Percentiles rank a stretch among this genome's conserved stretches.
Evolutionary conservation across 2,329 filamentous ascomycete species (phyloP).

Genomic region (Alternaria consortialis): DNA sequence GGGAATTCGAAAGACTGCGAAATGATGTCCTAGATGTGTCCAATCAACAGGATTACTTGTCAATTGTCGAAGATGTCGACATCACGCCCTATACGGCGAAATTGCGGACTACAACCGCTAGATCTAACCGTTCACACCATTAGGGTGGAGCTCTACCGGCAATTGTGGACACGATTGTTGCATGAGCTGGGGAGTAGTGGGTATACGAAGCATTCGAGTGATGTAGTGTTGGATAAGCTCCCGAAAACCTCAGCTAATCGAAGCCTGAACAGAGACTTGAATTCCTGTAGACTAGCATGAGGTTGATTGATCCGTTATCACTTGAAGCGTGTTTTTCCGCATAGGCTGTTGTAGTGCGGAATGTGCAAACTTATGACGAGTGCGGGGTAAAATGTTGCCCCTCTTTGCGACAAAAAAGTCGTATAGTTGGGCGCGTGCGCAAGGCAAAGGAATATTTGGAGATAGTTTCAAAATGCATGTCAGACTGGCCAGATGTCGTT

Average conservation of each 20-base stretch:
- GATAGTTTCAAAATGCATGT: neutral
- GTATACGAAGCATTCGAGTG: neutral
- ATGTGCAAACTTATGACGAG: slow-evolving; percentile 11
- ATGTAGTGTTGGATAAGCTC: neutral
- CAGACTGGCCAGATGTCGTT: neutral
- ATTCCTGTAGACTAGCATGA: neutral
- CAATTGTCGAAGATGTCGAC: slow-evolving; percentile 17
- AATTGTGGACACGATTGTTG: slow-evolving; percentile 10
- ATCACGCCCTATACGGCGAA: slow-evolving; percentile 22
- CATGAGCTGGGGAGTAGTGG: slow-evolving; percentile 7
- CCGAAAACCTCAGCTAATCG: neutral
- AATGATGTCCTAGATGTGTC: neutral
- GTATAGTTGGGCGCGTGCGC: neutral
- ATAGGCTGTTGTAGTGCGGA: slow-evolving; percentile 1
- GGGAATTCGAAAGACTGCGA: neutral
- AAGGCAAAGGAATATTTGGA: neutral
- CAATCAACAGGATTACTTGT: neutral
- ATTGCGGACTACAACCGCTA: slow-evolving; percentile 4
- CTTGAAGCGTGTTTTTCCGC: neutral
- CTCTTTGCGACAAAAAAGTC: slow-evolving; percentile 17
- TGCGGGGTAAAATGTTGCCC: slow-evolving; percentile 18
- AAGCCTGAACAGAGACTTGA: neutral
- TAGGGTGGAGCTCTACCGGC: slow-evolving; percentile 16
- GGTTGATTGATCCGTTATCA: neutral
- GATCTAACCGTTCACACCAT: slow-evolving; percentile 16